These are phyloP conservation scores for Sclerotinia spermophila DNA, from an alignment of 2,329 filamentous ascomycete genomes.

Conservation along the genomic window DNA sequence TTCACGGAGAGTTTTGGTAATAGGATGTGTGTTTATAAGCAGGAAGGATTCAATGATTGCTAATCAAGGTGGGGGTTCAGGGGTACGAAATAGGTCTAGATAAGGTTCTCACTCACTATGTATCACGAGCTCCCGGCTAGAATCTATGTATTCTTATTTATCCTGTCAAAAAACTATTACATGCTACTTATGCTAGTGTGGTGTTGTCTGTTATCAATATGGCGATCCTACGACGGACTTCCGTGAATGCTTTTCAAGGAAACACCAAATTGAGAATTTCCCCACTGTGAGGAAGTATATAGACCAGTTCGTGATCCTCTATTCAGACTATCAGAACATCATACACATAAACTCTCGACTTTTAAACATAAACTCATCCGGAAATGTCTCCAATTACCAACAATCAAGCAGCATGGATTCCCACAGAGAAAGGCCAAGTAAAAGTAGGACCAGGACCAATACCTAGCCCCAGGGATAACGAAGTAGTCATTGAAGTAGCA, in stretches of 20 bases:
- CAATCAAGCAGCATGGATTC: slow-evolving; percentile 30
- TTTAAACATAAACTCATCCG: background rate
- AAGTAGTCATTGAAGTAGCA: slow-evolving; percentile 38
- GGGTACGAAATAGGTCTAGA: background rate
- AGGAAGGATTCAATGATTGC: background rate
- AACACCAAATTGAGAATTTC: too few species aligned
- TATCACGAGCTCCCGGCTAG: background rate
- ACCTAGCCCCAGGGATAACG: slow-evolving; percentile 32
- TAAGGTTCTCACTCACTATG: background rate
- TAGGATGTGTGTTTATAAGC: background rate
- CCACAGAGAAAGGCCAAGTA: slow-evolving; percentile 34
- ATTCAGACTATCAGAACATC: background rate
- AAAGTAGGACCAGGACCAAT: slow-evolving; percentile 40
- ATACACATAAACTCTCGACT: background rate
- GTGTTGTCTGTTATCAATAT: background rate
- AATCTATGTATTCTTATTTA: background rate
- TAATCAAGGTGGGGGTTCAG: background rate
- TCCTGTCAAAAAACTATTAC: background rate
- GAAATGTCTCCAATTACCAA: slow-evolving; percentile 19
- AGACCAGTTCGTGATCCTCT: background rate
- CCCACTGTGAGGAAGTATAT: background rate
- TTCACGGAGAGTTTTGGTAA: background rate
- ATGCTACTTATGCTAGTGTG: background rate
- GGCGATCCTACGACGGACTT: background rate
- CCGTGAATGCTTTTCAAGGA: background rate